Evolutionary conservation across 1,284 basidiomycete genomes (phyloP).

Genomic region (Malassezia restricta): DNA sequence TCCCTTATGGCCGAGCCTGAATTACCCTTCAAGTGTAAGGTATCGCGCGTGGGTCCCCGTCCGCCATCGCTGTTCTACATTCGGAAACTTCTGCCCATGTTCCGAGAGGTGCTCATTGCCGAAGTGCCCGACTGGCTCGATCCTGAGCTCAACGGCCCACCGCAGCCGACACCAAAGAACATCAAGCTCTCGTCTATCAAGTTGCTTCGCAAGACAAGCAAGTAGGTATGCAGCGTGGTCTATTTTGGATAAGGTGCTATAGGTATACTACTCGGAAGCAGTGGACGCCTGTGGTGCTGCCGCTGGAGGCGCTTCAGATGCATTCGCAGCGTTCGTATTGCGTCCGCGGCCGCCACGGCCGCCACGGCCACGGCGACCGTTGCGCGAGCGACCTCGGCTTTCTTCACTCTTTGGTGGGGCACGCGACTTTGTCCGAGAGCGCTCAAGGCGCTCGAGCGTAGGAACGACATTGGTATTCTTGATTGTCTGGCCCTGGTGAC

Average conservation of each 20-base stretch:
- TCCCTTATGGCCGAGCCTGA: constrained; percentile 6
- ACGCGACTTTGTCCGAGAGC: not conserved
- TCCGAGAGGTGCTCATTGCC: constrained; percentile 28
- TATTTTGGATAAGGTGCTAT: too few species aligned
- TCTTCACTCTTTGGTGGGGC: not conserved
- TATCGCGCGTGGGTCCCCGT: constrained; percentile 12
- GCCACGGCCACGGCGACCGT: constrained; percentile 2
- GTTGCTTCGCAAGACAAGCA: constrained; percentile 5
- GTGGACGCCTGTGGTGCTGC: not conserved
- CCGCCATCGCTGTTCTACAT: constrained; percentile 26
- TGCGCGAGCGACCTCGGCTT: not conserved
- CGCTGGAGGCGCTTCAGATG: not conserved
- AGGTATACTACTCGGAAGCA: too few species aligned
- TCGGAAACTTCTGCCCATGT: constrained; percentile 28
- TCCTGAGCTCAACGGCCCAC: constrained; percentile 16
- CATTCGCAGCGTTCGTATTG: not conserved
- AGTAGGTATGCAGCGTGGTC: too few species aligned
- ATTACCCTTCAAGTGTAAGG: constrained; percentile 14
- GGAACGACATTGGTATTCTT: constrained; percentile 13
- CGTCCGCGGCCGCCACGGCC: constrained; percentile 2
- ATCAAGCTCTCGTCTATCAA: constrained; percentile 3
- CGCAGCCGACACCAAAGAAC: not conserved
- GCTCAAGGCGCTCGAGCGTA: constrained; percentile 13
- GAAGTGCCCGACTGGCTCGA: constrained; percentile 36
- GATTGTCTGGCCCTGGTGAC: constrained; percentile 11